A percentile compares a stretch with the other conserved stretches of the same genome.
These are phyloP conservation scores for Corylus americana DNA, from an alignment of 306 rosid species.

Conservation along the genomic window DNA sequence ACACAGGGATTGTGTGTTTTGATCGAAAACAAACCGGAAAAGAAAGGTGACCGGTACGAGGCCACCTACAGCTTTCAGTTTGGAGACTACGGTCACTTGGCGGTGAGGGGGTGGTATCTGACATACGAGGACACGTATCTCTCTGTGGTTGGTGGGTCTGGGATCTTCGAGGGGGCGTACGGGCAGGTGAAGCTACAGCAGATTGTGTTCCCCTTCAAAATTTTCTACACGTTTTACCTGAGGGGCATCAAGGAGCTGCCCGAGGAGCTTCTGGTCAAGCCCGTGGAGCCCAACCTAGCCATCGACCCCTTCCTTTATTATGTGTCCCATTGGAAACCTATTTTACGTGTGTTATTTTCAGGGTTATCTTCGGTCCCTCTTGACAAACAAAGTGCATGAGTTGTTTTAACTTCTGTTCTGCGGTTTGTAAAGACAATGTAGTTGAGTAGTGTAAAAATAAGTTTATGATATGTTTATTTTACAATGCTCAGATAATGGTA, in stretches of 20 bases:
- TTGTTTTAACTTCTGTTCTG: not conserved
- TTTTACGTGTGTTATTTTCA: not conserved
- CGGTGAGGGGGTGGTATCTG: constrained; percentile 62
- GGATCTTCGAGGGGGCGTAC: constrained; percentile 63
- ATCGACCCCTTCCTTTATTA: constrained; percentile 34
- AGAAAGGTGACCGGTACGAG: constrained; percentile 60
- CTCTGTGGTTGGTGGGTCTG: constrained; percentile 71
- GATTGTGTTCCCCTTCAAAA: constrained; percentile 66
- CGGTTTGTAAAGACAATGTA: not conserved
- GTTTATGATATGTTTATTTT: not conserved
- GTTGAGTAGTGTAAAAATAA: not conserved
- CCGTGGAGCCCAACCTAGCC: constrained; percentile 41
- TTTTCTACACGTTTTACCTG: constrained; percentile 62
- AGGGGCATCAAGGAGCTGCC: constrained; percentile 62
- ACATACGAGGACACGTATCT: constrained; percentile 65
- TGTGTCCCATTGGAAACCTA: not conserved
- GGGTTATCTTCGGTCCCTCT: not conserved
- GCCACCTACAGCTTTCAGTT: constrained; percentile 66
- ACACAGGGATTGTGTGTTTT: constrained; percentile 60
- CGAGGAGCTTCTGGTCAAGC: constrained; percentile 40
- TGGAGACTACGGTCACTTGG: constrained; percentile 67
- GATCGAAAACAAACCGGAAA: constrained; percentile 58
- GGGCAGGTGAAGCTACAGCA: constrained; percentile 70
- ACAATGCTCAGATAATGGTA: not conserved
- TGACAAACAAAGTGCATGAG: not conserved